phyloP scores from a whole-genome alignment of 371 early-diverging fungal genomes.

The Fennellomyces sp. region DNA sequence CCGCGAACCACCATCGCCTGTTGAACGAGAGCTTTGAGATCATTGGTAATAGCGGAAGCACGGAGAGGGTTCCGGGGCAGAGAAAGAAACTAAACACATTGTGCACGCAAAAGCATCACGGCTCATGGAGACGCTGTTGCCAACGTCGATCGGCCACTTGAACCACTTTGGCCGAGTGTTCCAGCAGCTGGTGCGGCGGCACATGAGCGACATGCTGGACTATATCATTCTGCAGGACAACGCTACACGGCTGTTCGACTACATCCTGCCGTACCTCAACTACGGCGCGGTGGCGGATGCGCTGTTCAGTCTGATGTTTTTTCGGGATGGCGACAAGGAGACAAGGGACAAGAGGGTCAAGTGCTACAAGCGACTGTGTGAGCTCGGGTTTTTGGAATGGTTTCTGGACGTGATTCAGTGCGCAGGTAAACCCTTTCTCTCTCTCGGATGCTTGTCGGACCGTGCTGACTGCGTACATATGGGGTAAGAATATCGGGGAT shows the following conservation, averaged over 20 bases:
- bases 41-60: slow-evolving; percentile 27
- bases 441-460: no score
- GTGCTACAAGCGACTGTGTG: slow-evolving; percentile 22
- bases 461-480: no score
- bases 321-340: slow-evolving; percentile 35
- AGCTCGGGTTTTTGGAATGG: slow-evolving; percentile 34
- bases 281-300: slow-evolving; percentile 25
- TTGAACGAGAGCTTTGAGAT: slow-evolving; percentile 35
- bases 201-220: slow-evolving; percentile 43
- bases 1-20: slow-evolving; percentile 43
- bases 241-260: slow-evolving; percentile 33
- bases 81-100: neutral
- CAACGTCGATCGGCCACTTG: slow-evolving; percentile 42
- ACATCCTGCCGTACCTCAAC: slow-evolving; percentile 35
- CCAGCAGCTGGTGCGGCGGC: slow-evolving; percentile 39
- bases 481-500: slow-evolving; percentile 25
- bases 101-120: slow-evolving; percentile 18
- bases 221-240: slow-evolving; percentile 26
- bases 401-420: slow-evolving; percentile 31
- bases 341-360: slow-evolving; percentile 28
- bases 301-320: slow-evolving; percentile 33
- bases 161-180: slow-evolving; percentile 48
- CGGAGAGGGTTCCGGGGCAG: neutral
- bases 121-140: slow-evolving; percentile 34
- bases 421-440: slow-evolving; percentile 26